These are phyloP conservation scores for Castanea sativa DNA, from an alignment of 306 rosid genomes.

Conservation along the genomic window DNA sequence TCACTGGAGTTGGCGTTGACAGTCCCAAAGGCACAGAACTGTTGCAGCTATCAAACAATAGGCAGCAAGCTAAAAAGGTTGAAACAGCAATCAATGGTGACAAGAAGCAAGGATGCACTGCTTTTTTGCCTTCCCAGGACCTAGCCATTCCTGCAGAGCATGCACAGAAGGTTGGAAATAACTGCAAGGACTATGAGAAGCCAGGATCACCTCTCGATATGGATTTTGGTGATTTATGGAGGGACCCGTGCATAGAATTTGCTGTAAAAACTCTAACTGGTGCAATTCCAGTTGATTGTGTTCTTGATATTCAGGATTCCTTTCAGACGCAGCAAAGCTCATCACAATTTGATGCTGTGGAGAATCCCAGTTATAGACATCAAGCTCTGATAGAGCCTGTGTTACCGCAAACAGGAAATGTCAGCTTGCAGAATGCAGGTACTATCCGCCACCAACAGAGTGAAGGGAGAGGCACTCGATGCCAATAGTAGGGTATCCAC, in stretches of 20 bases:
- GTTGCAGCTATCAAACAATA: conserved; percentile 11
- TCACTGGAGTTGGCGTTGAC: conserved; percentile 54
- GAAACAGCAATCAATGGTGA: background rate
- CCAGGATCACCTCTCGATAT: conserved; percentile 34
- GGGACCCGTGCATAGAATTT: conserved; percentile 82
- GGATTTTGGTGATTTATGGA: conserved; percentile 43
- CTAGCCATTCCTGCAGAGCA: conserved; percentile 17
- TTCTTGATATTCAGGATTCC: conserved; percentile 41
- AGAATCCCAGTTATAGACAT: conserved; percentile 26
- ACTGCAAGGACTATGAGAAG: conserved; percentile 21
- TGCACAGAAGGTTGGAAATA: conserved; percentile 12
- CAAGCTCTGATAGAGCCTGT: conserved; percentile 36
- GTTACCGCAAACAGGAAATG: conserved; percentile 19
- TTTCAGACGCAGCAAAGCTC: conserved; percentile 49
- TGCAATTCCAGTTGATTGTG: conserved; percentile 49
- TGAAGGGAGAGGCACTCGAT: conserved; percentile 40
- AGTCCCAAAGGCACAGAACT: conserved; percentile 29
- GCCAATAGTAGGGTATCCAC: conserved; percentile 28
- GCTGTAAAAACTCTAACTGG: conserved; percentile 72
- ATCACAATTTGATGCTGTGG: conserved; percentile 28
- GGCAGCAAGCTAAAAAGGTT: conserved; percentile 24
- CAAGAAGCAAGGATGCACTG: conserved; percentile 13
- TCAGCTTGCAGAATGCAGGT: conserved; percentile 33
- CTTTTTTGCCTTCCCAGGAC: conserved; percentile 19
- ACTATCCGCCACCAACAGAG: conserved; percentile 29